Evolutionary conservation across 352 stramenopile genomes (phyloP).

Genomic region (Globisporangium solare): DNA sequence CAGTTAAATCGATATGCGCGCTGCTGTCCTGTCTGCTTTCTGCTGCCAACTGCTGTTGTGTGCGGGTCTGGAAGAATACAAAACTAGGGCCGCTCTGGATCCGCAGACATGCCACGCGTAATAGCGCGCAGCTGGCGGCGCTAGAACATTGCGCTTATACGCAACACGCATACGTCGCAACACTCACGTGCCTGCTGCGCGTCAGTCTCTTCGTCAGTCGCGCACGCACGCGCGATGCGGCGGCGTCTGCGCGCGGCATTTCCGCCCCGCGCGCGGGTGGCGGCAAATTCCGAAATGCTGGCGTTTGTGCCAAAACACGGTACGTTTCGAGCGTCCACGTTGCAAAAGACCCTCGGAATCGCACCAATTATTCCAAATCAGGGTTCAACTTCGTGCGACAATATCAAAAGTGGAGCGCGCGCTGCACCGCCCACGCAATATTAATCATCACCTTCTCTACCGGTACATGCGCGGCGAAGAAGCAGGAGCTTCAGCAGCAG

Average conservation of each 20-base stretch:
- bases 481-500: slow-evolving; percentile 9
- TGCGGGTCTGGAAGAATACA: too few relatives aligned
- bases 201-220: too few relatives aligned
- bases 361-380: neutral
- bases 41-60: too few relatives aligned
- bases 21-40: too few relatives aligned
- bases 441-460: slow-evolving; percentile 7
- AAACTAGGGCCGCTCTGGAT: too few relatives aligned
- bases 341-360: neutral
- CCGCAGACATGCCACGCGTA: too few relatives aligned
- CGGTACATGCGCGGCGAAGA: slow-evolving; percentile 12
- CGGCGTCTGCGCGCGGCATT: slow-evolving; percentile 5
- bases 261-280: neutral
- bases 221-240: neutral
- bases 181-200: too few relatives aligned
- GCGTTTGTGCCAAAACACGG: slow-evolving; percentile 17
- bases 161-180: too few relatives aligned
- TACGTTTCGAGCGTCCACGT: neutral
- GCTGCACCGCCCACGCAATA: slow-evolving; percentile 5
- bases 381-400: neutral
- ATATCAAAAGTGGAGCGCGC: too few relatives aligned
- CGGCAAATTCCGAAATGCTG: slow-evolving; percentile 5
- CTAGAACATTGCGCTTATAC: too few relatives aligned
- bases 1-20: too few relatives aligned
- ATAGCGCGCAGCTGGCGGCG: too few relatives aligned